Evolutionary conservation across 345 rosid species (phyloP), one percentile per base, ranked within the genome.

Genomic region (Hirschfeldia incana): DNA sequence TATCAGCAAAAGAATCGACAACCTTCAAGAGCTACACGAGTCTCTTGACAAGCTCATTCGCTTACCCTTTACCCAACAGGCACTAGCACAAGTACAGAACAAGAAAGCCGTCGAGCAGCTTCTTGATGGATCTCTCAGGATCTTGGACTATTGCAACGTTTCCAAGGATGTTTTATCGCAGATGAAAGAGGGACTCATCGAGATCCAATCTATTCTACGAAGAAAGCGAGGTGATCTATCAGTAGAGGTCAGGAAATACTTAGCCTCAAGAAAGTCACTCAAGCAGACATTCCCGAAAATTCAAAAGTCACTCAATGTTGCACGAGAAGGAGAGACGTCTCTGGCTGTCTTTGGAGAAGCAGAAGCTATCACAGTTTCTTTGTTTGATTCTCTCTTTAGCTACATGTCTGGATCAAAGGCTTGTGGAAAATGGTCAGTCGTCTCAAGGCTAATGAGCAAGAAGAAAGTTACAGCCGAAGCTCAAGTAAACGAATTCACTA

Each of bases 111-210:
- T 67, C 3, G 76, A 80, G 9, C 84, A 78, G 62, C 51, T 75
- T 32, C 67, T 85, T 67, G 78, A 82, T 33, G 81, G 78, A 16
- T 78, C 87, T 27, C 80, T 82, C 4, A 36, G 49, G 62, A 63
- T 84, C 70, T 66, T 79, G 62, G 84, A 79, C 6, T 44, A 74
- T n/a, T 79, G 83, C 46, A 71, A 65, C 63, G 57, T 70, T 21
- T 37, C 79, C 17, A 77, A 75, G 55, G 86, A 79, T 77, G 82
- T 65, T 36, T 65, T 86, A 69, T 36, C 69, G 61, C 85, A 62
- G 72, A 76, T 69, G 42, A 81, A 76, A 29, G 78, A 74, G 60
- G 33, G 74, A n/a, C 55, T 46, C 55, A 46, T 46, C 16, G 55
- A 46, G 28, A 65, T 85, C 10, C 81, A 81, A 7, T 81, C 78